Evolutionary conservation across 345 rosid species (phyloP).

Genomic region (Heritiera littoralis): DNA sequence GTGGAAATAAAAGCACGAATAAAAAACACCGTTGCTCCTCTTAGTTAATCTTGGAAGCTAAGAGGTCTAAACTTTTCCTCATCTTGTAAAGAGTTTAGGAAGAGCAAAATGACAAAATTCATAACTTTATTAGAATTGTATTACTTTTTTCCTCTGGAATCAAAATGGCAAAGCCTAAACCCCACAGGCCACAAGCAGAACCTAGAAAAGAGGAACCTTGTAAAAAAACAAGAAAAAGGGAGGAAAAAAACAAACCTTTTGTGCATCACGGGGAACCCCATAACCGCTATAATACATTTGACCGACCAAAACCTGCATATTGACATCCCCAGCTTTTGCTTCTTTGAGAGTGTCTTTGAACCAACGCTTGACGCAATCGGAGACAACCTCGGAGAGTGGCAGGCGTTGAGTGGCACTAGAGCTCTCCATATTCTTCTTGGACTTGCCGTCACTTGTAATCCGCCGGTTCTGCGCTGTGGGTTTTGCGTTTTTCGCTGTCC

Average conservation of each 20-base stretch:
- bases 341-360: slow-evolving; percentile 88
- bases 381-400: slow-evolving; percentile 79
- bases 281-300: slow-evolving; percentile 97
- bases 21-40: not conserved
- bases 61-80: not conserved
- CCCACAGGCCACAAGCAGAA: slow-evolving; percentile 6
- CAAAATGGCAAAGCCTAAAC: slow-evolving; percentile 13
- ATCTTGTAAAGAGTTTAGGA: not conserved
- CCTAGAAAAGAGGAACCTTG: not conserved
- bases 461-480: slow-evolving; percentile 34
- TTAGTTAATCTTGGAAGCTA: not conserved
- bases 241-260: slow-evolving; percentile 55
- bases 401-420: slow-evolving; percentile 27
- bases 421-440: slow-evolving; percentile 47
- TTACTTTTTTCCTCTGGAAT: slow-evolving; percentile 21
- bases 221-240: not conserved
- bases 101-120: not conserved
- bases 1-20: not conserved
- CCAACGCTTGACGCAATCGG: slow-evolving; percentile 93
- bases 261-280: slow-evolving; percentile 74
- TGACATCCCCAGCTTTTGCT: slow-evolving; percentile 88
- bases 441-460: not conserved
- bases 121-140: not conserved
- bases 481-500: slow-evolving; percentile 36
- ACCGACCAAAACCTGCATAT: slow-evolving; percentile 82